Percentiles rank a stretch among this genome's conserved stretches.
Evolutionary conservation across 1,284 basidiomycete species (phyloP).

Genomic region (Ustilago xerochloae): DNA sequence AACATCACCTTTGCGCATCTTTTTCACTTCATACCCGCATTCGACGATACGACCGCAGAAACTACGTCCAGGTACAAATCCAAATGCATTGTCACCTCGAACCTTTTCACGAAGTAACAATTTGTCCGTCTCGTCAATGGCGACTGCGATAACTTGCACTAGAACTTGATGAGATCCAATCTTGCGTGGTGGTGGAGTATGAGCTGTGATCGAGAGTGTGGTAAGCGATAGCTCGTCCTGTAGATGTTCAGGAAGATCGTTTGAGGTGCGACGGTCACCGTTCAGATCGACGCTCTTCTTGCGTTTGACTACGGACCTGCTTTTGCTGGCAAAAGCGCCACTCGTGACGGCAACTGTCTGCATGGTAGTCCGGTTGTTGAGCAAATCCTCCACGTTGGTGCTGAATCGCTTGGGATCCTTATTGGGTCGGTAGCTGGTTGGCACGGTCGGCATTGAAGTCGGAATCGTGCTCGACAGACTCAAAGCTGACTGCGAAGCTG

Average conservation of each 20-base stretch:
- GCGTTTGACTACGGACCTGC: constrained; percentile 39
- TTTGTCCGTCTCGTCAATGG: constrained; percentile 68
- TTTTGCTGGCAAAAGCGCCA: constrained; percentile 41
- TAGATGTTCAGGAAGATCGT: constrained; percentile 55
- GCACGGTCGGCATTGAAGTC: constrained; percentile 48
- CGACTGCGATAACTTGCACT: constrained; percentile 69
- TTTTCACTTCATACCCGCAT: constrained; percentile 68
- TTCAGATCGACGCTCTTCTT: constrained; percentile 31
- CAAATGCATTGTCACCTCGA: constrained; percentile 63
- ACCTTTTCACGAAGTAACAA: constrained; percentile 66
- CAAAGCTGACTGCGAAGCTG: constrained; percentile 46
- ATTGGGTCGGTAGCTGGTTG: constrained; percentile 53
- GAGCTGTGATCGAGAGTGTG: constrained; percentile 58
- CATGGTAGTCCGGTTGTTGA: constrained; percentile 65
- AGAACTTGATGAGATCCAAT: constrained; percentile 67
- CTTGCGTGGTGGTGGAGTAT: constrained; percentile 67
- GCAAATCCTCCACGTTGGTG: constrained; percentile 54
- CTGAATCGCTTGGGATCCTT: constrained; percentile 53
- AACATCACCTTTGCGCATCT: constrained; percentile 68
- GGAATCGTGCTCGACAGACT: constrained; percentile 45
- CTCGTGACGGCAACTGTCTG: constrained; percentile 60
- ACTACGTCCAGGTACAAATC: constrained; percentile 69
- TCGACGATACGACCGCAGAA: constrained; percentile 70
- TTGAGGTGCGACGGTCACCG: constrained; percentile 28
- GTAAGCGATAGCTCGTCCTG: constrained; percentile 55